phyloP scores from a whole-genome alignment of 148 eudicot species.

The Diospyros lotus region DNA sequence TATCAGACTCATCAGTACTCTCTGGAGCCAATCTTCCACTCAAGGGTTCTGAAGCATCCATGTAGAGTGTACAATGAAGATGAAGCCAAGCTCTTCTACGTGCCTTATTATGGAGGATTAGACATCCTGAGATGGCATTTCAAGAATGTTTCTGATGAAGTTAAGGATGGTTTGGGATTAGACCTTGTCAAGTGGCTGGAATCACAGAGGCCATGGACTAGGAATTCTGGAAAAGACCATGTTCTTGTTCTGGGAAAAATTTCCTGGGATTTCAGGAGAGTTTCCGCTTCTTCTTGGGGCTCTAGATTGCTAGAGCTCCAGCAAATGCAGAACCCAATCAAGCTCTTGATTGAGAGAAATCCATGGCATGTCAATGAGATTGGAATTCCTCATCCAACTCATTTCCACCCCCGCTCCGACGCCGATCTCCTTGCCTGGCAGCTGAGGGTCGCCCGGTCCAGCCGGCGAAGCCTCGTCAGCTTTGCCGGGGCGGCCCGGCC shows the following conservation, averaged over 20 bases:
- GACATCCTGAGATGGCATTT: constrained; percentile 75
- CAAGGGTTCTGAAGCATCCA: constrained; percentile 62
- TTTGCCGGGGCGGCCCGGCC: constrained; percentile 68
- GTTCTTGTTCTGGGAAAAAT: constrained; percentile 70
- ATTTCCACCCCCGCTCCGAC: constrained; percentile 72
- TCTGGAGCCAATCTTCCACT: constrained; percentile 68
- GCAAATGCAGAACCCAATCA: constrained; percentile 56
- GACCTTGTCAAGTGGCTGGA: constrained; percentile 64
- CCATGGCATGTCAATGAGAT: constrained; percentile 77
- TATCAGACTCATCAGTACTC: constrained; percentile 73
- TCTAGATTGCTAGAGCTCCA: constrained; percentile 43
- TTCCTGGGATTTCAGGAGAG: constrained; percentile 76
- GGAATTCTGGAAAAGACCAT: constrained; percentile 59
- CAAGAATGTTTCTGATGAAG: constrained; percentile 44
- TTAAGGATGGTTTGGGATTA: constrained; percentile 46
- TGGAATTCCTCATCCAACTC: constrained; percentile 75
- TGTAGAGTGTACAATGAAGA: constrained; percentile 55
- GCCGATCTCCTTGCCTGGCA: constrained; percentile 54
- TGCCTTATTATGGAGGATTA: constrained; percentile 75
- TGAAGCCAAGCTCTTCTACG: constrained; percentile 71
- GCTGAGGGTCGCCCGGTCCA: constrained; percentile 22
- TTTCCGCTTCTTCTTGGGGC: constrained; percentile 43
- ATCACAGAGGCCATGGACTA: constrained; percentile 41
- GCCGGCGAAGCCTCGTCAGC: constrained; percentile 39
- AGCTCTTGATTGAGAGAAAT: constrained; percentile 70